These are phyloP conservation scores for Rubus parviflorus DNA, from an alignment of 306 rosid species.

Conservation along the genomic window DNA sequence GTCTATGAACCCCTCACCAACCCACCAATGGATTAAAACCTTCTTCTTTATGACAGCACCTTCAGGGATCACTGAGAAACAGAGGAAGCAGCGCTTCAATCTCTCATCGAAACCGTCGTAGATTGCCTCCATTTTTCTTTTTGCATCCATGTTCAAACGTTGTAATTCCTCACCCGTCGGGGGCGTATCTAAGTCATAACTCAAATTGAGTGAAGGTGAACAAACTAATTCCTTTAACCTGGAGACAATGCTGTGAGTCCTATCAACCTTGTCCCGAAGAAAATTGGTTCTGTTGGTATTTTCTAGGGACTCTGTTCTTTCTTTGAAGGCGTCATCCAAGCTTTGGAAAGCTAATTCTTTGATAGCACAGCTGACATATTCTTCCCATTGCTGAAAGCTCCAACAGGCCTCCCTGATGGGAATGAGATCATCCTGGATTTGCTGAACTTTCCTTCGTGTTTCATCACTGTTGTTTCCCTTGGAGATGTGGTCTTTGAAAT, in stretches of 20 bases:
- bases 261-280: background rate
- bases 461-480: background rate
- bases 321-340: constrained; percentile 13
- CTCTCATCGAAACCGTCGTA: background rate
- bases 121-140: background rate
- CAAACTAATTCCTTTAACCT: background rate
- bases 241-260: background rate
- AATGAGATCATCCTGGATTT: constrained; percentile 4
- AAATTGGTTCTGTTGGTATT: too few species aligned
- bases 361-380: background rate
- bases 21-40: constrained; percentile 30
- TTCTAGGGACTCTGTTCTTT: background rate
- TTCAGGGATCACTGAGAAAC: constrained; percentile 30
- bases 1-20: constrained; percentile 25
- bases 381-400: constrained; percentile 1
- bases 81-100: constrained; percentile 5
- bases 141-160: background rate
- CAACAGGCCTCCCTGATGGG: constrained; percentile 7
- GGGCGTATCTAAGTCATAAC: background rate
- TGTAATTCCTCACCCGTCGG: background rate
- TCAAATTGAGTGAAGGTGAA: background rate
- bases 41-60: constrained; percentile 22
- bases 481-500: background rate
- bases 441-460: background rate
- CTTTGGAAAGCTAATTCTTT: background rate